phyloP scores from a whole-genome alignment of 148 eudicot species.

The Diospyros lotus region DNA sequence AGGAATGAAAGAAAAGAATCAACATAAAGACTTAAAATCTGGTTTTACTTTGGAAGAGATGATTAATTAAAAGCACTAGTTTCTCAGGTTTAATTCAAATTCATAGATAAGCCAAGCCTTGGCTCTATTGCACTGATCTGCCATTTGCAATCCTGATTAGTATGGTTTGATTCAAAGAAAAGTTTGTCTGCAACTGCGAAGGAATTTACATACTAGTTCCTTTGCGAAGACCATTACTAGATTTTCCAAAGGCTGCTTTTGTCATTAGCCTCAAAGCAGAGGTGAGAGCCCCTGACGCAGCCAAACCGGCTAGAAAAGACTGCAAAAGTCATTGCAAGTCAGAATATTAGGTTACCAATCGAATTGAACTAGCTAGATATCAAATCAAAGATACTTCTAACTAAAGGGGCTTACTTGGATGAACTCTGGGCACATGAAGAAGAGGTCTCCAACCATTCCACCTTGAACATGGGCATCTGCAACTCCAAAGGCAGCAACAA shows the following conservation, averaged over 20 bases:
- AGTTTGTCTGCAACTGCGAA: background rate
- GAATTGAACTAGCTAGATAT: background rate
- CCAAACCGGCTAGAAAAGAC: constrained; percentile 28
- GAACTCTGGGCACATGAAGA: constrained; percentile 25
- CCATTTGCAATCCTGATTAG: too few relatives aligned
- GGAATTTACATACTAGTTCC: constrained; percentile 26
- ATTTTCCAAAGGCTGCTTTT: constrained; percentile 37
- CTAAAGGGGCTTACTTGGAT: constrained; percentile 20
- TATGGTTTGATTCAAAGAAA: too few relatives aligned
- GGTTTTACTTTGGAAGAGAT: too few relatives aligned
- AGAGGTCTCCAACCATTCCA: constrained; percentile 28
- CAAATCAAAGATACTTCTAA: background rate
- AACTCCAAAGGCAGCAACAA: constrained; percentile 23
- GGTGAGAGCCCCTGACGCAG: constrained; percentile 46
- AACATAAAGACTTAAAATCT: background rate
- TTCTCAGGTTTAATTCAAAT: too few relatives aligned
- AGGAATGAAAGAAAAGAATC: background rate
- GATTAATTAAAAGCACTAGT: too few relatives aligned
- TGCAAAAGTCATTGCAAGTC: background rate
- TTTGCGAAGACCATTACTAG: constrained; percentile 32
- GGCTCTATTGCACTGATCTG: too few relatives aligned
- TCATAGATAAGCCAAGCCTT: too few relatives aligned
- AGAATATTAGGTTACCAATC: background rate
- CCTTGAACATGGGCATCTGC: constrained; percentile 28
- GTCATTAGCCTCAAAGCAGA: constrained; percentile 38